phyloP scores from a whole-genome alignment of 495 filamentous ascomycete genomes.

The Pyrenula massariospora region DNA sequence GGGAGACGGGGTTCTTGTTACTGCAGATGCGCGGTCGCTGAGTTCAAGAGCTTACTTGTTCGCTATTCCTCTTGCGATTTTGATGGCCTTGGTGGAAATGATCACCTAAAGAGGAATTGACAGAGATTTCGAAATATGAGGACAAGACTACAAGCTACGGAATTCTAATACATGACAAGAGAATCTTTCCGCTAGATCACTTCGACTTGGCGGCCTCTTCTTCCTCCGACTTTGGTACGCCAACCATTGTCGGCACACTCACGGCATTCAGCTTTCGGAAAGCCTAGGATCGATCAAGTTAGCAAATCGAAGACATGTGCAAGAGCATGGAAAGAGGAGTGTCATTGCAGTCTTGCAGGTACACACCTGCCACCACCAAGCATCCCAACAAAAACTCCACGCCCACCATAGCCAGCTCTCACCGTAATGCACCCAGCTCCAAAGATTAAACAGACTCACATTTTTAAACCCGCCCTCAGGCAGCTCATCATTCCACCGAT shows the following conservation, averaged over 20 bases:
- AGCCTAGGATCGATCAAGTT: conserved; percentile 22
- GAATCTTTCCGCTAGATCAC: background rate
- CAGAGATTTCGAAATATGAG: too few relatives aligned
- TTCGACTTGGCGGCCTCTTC: conserved; percentile 24
- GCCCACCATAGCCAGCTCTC: conserved; percentile 23
- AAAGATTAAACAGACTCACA: conserved; percentile 31
- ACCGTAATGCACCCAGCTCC: conserved; percentile 25
- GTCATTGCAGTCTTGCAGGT: background rate
- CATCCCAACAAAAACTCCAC: conserved; percentile 23
- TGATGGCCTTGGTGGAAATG: background rate
- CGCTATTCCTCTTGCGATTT: background rate
- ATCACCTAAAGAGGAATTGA: background rate
- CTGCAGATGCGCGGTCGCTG: too few relatives aligned
- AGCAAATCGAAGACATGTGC: background rate
- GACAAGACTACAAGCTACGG: too few relatives aligned
- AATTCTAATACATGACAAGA: too few relatives aligned
- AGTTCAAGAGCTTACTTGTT: background rate
- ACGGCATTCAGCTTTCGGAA: conserved; percentile 44
- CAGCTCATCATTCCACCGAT: conserved; percentile 43
- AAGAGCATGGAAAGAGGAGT: background rate
- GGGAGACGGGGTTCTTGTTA: background rate
- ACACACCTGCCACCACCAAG: conserved; percentile 18
- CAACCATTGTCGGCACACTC: conserved; percentile 40
- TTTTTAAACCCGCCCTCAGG: conserved; percentile 32
- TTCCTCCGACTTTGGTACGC: conserved; percentile 44